These are phyloP conservation scores for Trametes sanguinea DNA, from an alignment of 768 basidiomycete genomes.

Conservation along the genomic window DNA sequence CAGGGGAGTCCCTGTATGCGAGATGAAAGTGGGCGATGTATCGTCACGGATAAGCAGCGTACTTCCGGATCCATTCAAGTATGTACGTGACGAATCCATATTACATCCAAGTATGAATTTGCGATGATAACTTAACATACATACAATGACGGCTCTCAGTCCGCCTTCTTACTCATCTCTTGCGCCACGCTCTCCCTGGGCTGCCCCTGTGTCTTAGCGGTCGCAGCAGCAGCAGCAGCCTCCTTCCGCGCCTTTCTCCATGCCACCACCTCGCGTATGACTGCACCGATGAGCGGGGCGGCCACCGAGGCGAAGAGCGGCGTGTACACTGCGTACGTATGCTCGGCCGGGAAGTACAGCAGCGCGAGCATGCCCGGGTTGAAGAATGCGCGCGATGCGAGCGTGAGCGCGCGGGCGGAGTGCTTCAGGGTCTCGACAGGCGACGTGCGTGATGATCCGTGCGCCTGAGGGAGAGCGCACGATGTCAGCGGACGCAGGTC, in stretches of 20 bases:
- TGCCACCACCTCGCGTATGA: constrained; percentile 67
- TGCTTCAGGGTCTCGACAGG: constrained; percentile 50
- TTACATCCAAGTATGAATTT: too few species aligned
- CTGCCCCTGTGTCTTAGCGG: not conserved
- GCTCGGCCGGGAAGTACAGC: constrained; percentile 96
- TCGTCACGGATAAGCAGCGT: too few species aligned
- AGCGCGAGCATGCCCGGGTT: constrained; percentile 95
- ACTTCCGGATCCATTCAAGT: too few species aligned
- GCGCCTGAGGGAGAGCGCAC: constrained; percentile 36
- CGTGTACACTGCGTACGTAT: constrained; percentile 96
- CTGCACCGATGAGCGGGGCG: constrained; percentile 77
- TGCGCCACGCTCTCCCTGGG: not conserved
- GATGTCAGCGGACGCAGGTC: not conserved
- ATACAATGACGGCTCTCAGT: not conserved
- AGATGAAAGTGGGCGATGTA: too few species aligned
- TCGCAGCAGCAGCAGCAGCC: not conserved
- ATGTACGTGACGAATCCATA: too few species aligned
- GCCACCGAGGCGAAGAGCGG: constrained; percentile 91
- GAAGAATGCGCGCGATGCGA: constrained; percentile 89
- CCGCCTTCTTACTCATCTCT: not conserved
- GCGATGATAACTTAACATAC: too few species aligned
- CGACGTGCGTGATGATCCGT: constrained; percentile 33
- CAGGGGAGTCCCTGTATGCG: too few species aligned
- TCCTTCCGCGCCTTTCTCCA: constrained; percentile 46
- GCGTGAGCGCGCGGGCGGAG: constrained; percentile 62